Evolutionary conservation across 2,329 filamentous ascomycete genomes (phyloP), one percentile per base, ranked within the genome.

Genomic region (Pseudocercospora macadamiae): DNA sequence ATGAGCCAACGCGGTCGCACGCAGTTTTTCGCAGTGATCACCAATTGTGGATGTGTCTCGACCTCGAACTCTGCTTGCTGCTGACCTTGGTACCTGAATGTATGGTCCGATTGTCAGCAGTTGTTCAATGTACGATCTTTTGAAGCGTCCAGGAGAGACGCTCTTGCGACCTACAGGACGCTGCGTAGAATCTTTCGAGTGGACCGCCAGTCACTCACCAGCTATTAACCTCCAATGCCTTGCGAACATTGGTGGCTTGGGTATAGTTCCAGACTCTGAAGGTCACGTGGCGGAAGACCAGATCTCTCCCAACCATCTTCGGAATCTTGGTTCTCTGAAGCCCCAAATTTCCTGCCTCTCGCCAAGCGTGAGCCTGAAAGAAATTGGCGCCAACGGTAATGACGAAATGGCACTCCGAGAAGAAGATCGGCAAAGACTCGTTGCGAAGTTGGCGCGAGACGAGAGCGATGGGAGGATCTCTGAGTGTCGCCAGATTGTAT

Each of bases 341-440:
- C 9, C 52, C 45, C 2, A 59, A 34, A 16, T 34, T 37, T 16
- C 52, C 57, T 25, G 51, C 45, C 16, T 47, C 28, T n/a, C 28
- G 14, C 16, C 42, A 51, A 28, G 42, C 34, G n/a, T 37, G 18
- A 2, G 44, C 42, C 6, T 55, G 45, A n/a, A 54, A n/a, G 32
- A 21, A 53, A 23, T 56, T 53, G 52, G 45, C 36, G 36, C 34
- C 52, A n/a, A 60, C 39, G 21, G 37, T 42, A 47, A 60, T 18
- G 4, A 60, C 1, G 19, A 55, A 60, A 3, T 28, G 42, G 39
- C 57, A 60, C 16, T 52, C 53, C 18, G 21, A 23, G 28, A 60
- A 56, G 16, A 55, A 47, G 28, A 56, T 49, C 1, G 53, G 37
- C 19, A 44, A 32, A 8, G 53, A 26, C 25, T 60, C 57, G 9